Evolutionary conservation across 108 stramenopile genomes (phyloP).

Genomic region (Discostella stelligeroides): DNA sequence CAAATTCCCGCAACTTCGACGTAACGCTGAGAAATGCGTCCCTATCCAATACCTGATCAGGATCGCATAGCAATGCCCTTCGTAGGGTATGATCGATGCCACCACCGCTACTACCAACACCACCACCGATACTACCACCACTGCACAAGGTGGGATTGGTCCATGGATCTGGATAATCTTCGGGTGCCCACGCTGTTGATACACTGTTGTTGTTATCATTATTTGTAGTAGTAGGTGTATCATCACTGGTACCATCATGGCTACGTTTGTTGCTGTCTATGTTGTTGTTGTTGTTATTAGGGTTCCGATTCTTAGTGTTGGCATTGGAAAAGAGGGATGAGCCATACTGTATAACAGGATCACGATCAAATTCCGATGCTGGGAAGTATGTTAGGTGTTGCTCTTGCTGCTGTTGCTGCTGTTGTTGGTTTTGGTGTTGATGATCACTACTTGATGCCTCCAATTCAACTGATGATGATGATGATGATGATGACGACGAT

Average conservation of each 20-base stretch:
- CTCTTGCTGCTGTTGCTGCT: too few species aligned
- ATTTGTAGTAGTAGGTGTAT: neutral
- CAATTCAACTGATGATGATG: too few species aligned
- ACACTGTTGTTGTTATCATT: neutral
- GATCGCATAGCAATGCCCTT: slow-evolving; percentile 34
- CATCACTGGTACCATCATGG: neutral
- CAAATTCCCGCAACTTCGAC: slow-evolving; percentile 24
- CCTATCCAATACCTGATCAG: slow-evolving; percentile 43
- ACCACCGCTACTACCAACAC: neutral
- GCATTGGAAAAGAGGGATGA: too few species aligned
- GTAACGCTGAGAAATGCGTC: slow-evolving; percentile 21
- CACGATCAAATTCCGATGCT: too few species aligned
- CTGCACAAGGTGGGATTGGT: slow-evolving; percentile 40
- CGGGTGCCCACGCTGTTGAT: slow-evolving; percentile 34
- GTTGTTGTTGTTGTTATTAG: too few species aligned
- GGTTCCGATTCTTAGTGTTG: too few species aligned
- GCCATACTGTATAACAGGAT: too few species aligned
- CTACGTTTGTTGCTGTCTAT: too few species aligned
- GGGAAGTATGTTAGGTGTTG: too few species aligned
- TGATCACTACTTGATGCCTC: too few species aligned
- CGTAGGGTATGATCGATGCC: neutral
- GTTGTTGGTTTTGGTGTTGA: too few species aligned
- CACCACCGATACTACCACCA: neutral
- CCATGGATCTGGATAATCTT: slow-evolving; percentile 52
- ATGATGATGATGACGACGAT: too few species aligned